Base-by-base conservation (phyloP, 805 yeast species). In the Candida andamanensis region DNA sequence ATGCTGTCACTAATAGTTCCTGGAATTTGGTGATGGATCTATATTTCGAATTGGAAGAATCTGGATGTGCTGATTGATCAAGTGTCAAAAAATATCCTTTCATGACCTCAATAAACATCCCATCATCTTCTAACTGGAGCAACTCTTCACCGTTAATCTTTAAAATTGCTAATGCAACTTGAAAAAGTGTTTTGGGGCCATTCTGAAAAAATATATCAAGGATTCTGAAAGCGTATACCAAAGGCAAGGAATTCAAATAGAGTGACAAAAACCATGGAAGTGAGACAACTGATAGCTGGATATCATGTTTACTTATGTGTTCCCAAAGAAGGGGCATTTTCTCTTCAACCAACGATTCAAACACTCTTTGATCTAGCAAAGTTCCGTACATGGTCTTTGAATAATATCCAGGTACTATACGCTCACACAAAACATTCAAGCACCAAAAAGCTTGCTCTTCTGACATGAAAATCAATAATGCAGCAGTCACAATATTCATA, bases 401-500 rank as follows among this genome's bases (percentile, higher is more conserved):
- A 51, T 92, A 92, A 56, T 92, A 92, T 0, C 98, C 98, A 0
- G 97, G 97, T 3, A 87, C 83, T 38, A 84, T 74, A 24, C 77
- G 72, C 38, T 87, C 95, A 60, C 97, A 87, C 3, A 92, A 58
- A 12, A 76, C 74, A 34, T 78, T 75, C 35, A 92, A 67, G 36
- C 90, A 76, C 97, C 97, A 92, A 51, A 86, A 92, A 0, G 96
- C 97, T 57, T 92, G 97, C 44, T 90, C 98, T 56, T 92, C 99
- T 6, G 94, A 82, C 82, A 85, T 87, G 54, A 78, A 83, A 24
- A 82, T 82, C 30, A 84, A 59, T 32, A 84, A 55, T 0, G 85
- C 89, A 2, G 95, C 95, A 2, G 76, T 78, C 6, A 84, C 87
- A 31, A 92, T 92, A 53, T 92, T 92, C 98, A 94, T 92, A 1